Base-by-base conservation (phyloP, 2,329 filamentous ascomycete species). In the Fusarium nygamai region DNA sequence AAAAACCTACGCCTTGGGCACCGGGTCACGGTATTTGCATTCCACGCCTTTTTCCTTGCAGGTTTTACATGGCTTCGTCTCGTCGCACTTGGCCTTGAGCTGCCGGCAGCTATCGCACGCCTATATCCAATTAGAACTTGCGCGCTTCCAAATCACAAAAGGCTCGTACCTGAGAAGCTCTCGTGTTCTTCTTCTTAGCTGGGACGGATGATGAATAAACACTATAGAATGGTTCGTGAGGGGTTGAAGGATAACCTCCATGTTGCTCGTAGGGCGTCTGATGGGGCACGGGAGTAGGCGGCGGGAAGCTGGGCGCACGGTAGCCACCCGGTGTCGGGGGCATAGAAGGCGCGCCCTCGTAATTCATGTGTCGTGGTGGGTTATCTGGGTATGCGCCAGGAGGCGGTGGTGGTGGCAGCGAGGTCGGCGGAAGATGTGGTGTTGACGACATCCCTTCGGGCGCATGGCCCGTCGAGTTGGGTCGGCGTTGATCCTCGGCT, bases 31-130 rank as follows among this genome's bases (percentile, higher is more conserved):
- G 82, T 98, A 98, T 82, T 94, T 92, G 85, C 94, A 99, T 61
- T 91, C 88, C 38, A 94, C 88, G 74, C 89, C 92, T 81, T 97
- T 97, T 76, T 98, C 95, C 78, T 92, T 93, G 82, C 96, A 99
- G 78, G 92, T 94, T 80, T 94, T 96, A 78, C 93, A 92, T 5
- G 93, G 95, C 74, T 93, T 91, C 17, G 92, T 91, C 85, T 98
- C 95, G 78, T 97, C 94, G 81, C 95, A 98, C 83, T 97, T 97
- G 20, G 94, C 94, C 83, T 97, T 98, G 44, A 96, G 88, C 69
- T 93, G 89, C 67, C 95, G 91, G 83, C 95, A 98, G 82, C 92
- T 94, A 79, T 97, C 95, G 83, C 96, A 99, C 43, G 96, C 96
- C 92, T 97, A 77, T 48, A 24, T 51, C n/a, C 22, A 24, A 66